These are phyloP conservation scores for Metarhizium humberi DNA, from an alignment of 2,329 filamentous ascomycete species.

Conservation along the genomic window DNA sequence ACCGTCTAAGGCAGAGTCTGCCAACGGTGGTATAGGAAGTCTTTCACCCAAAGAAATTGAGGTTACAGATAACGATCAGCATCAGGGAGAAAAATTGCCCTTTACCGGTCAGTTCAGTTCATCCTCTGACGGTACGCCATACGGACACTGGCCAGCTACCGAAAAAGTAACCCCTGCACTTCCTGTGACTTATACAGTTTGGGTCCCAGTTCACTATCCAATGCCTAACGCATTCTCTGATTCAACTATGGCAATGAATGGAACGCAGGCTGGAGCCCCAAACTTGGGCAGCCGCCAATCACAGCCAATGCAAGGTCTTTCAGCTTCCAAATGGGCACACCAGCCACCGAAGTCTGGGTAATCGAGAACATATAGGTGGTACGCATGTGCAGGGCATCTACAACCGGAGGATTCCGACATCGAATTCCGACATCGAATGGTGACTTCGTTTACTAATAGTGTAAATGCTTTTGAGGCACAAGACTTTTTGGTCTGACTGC, in stretches of 20 bases:
- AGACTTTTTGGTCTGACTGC: neutral
- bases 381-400: neutral
- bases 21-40: neutral
- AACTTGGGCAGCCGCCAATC: neutral
- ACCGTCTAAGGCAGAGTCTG: neutral
- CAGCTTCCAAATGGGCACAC: constrained; percentile 2
- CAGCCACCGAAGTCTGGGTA: neutral
- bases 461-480: neutral
- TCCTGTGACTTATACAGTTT: constrained; percentile 1
- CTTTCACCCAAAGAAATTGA: neutral
- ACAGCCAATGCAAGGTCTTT: constrained; percentile 1
- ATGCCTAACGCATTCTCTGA: neutral
- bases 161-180: neutral
- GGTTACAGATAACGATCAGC: neutral
- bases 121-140: neutral
- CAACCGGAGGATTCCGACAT: neutral
- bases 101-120: constrained; percentile 1
- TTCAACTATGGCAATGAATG: neutral
- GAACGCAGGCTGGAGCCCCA: neutral
- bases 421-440: neutral
- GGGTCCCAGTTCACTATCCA: neutral
- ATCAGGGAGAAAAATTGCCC: neutral
- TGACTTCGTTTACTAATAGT: too few relatives aligned
- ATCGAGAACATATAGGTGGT: neutral
- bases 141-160: neutral